These are phyloP conservation scores for Gynostemma pentaphyllum DNA, from an alignment of 306 rosid genomes.

Conservation along the genomic window DNA sequence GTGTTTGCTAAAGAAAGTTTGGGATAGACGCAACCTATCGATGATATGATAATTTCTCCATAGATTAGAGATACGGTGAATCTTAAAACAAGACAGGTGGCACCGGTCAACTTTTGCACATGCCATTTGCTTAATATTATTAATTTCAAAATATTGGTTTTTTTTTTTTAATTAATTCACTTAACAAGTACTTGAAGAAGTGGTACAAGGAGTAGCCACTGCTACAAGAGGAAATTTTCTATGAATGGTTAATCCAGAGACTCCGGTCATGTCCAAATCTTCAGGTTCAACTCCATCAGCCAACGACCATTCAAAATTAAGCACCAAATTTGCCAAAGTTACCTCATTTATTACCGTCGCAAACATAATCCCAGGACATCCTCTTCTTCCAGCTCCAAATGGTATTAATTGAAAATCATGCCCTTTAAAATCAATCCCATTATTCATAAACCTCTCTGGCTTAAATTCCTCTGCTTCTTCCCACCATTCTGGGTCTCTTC, in stretches of 20 bases:
- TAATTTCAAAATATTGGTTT: too few species aligned
- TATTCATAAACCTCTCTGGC: slow-evolving; percentile 24
- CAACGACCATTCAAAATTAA: slow-evolving; percentile 16
- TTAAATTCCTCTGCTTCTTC: slow-evolving; percentile 21
- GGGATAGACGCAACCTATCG: too few species aligned
- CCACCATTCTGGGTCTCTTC: slow-evolving; percentile 23
- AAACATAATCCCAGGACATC: slow-evolving; percentile 23
- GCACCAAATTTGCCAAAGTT: slow-evolving; percentile 18
- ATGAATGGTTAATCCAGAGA: slow-evolving; percentile 11
- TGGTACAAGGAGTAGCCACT: background rate
- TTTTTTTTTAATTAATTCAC: too few species aligned
- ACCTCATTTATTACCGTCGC: slow-evolving; percentile 11
- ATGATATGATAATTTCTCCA: too few species aligned
- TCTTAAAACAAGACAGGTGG: too few species aligned
- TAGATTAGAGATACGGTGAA: too few species aligned
- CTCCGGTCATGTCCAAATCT: slow-evolving; percentile 24
- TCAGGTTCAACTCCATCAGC: slow-evolving; percentile 8
- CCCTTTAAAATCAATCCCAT: slow-evolving; percentile 16
- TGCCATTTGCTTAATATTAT: too few species aligned
- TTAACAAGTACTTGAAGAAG: too few species aligned
- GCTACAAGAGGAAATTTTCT: slow-evolving; percentile 25
- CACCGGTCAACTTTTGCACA: too few species aligned
- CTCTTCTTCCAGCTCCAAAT: slow-evolving; percentile 33
- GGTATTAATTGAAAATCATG: slow-evolving; percentile 22
- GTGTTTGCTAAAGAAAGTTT: too few species aligned